Evolutionary conservation across 345 rosid genomes (phyloP), one percentile per base, ranked within the genome.

Genomic region (Sonneratia caseolaris): DNA sequence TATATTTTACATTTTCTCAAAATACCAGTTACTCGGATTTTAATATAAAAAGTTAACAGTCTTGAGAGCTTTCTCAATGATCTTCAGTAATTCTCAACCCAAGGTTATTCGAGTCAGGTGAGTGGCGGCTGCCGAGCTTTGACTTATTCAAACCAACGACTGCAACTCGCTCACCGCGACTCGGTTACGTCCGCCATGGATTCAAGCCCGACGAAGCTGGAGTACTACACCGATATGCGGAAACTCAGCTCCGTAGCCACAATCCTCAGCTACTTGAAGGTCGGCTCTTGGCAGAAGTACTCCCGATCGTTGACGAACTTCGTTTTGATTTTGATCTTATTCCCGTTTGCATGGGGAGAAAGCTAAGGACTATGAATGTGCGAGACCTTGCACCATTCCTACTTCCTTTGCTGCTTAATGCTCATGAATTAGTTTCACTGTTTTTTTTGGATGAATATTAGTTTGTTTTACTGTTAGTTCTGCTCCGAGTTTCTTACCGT

Each of bases 221-320:
- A 77, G 12, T 77, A 80, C 81, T 80, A 47, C 71, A 42, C 70
- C 68, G 66, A 72, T 56, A 77, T 43, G 79, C 27, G 55, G 24
- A 77, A 70, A 43, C 79, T 80, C 48, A 68, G 48, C 37, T 75
- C 79, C 35, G 21, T 13, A 62, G 67, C 83, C 9, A 69, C 76
- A 27, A 51, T 77, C 27, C 70, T 80, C 68, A 74, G 86, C 51
- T 77, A 72, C 75, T 73, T 68, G 53, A 80, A 84, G 90, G 93
- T 85, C 21, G 70, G 76, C 71, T 62, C 21, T 8, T 40, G 10
- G 32, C 21, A 14, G 49, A 18, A 19, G 35, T 51, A 38, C 7
- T 19, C 7, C 47, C 45, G 67, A 70, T 27, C 72, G 57, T 73
- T 51, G 57, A 47, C 70, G 40, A 24, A 47, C 43, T 62, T 3